These are phyloP conservation scores for Geotrichum restrictum DNA, from an alignment of 1,139 yeast species.

Conservation along the genomic window DNA sequence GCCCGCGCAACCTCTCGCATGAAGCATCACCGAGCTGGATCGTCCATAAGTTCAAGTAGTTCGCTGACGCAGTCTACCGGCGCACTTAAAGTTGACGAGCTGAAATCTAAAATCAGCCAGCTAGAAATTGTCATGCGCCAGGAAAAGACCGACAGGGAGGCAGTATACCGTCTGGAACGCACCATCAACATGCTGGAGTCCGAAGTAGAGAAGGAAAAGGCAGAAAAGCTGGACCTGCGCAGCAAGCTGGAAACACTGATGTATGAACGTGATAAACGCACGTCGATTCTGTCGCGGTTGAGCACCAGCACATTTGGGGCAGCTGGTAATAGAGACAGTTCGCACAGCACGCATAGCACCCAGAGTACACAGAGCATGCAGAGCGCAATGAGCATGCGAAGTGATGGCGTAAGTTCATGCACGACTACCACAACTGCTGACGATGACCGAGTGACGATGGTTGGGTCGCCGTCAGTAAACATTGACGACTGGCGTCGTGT, in stretches of 20 bases:
- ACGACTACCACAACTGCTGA: constrained; percentile 1
- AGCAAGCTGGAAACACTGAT: constrained; percentile 15
- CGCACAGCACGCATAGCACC: neutral
- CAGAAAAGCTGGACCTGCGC: constrained; percentile 26
- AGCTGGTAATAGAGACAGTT: neutral
- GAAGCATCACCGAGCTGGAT: constrained; percentile 3
- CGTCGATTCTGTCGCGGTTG: neutral
- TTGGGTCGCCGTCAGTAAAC: neutral
- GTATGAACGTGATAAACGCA: neutral
- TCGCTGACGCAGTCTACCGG: neutral
- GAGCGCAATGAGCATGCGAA: neutral
- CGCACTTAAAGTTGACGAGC: constrained; percentile 29
- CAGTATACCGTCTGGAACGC: constrained; percentile 26
- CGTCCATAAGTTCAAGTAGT: constrained; percentile 8
- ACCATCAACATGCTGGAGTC: constrained; percentile 29
- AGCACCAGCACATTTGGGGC: neutral
- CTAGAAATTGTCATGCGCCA: constrained; percentile 33
- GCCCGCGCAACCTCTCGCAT: constrained; percentile 9
- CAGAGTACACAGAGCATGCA: neutral
- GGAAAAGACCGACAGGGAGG: constrained; percentile 31
- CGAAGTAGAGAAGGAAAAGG: constrained; percentile 26
- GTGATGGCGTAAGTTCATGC: constrained; percentile 1
- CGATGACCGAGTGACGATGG: neutral
- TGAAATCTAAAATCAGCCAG: constrained; percentile 33
- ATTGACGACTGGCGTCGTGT: neutral